Evolutionary conservation across 176 grass and related monocot genomes (phyloP).

Genomic region (Oryza longistaminata): DNA sequence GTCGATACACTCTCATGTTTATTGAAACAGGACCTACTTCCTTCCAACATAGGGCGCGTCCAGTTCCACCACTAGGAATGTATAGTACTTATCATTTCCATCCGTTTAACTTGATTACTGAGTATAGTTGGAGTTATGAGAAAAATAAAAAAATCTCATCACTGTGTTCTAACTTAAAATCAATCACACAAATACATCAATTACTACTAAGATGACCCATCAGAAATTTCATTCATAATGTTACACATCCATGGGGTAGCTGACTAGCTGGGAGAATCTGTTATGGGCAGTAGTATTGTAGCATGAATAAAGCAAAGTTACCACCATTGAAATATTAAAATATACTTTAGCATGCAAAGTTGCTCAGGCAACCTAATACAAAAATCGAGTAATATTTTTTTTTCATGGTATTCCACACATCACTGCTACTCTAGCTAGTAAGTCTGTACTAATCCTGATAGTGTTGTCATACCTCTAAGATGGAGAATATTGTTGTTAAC

Average conservation of each 20-base stretch:
- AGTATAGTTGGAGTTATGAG: neutral
- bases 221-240: conserved; percentile 12
- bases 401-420: neutral
- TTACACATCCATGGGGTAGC: neutral
- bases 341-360: conserved; percentile 5
- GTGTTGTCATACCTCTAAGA: conserved; percentile 1
- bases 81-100: neutral
- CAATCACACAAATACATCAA: neutral
- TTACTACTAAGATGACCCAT: neutral
- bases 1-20: neutral
- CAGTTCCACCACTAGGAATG: neutral
- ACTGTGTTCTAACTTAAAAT: neutral
- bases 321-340: neutral
- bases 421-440: conserved; percentile 17
- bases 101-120: conserved; percentile 14
- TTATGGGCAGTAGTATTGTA: neutral
- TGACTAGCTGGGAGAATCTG: neutral
- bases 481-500: conserved; percentile 16
- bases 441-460: neutral
- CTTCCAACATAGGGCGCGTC: neutral
- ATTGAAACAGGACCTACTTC: conserved; percentile 8
- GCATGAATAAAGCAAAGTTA: neutral
- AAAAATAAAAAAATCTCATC: conserved; percentile 8
- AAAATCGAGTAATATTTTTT: conserved; percentile 16
- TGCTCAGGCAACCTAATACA: conserved; percentile 34